Base-by-base conservation (phyloP, 805 yeast species). In the Pichia scutulata region DNA sequence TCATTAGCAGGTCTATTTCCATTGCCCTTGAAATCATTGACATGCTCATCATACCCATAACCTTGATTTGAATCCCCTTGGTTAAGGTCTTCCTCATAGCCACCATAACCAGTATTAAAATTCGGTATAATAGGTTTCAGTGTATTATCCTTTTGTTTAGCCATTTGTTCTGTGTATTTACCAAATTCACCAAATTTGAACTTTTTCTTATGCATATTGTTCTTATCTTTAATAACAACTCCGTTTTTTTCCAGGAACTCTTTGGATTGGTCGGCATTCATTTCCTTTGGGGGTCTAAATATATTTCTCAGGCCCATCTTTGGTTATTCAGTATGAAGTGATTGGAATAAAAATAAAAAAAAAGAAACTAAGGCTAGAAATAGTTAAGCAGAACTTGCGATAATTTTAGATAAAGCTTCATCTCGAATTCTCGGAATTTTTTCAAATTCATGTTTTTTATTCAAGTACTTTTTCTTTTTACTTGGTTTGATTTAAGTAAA, bases 281-380 rank as follows among this genome's bases (percentile, higher is more conserved):
- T 70, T 58, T 77, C 81, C 47, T 72, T 69, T 14, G 78, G 78
- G 19, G 80, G 73, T 50, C 69, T 77, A 60, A 76, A 77, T 44
- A 75, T 63, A 43, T 70, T 73, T 58, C 71, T 76, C 48, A 76
- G 54, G 16, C 81, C 81, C 82, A 76, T 77, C 7, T 14, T 43
- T 26, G 46, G 3, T 6, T 33, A n/a, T 33, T 16, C 37, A 16
- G 19, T 16, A 4, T 33, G 19, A 16, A 7, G 10, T n/a, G 5
- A n/a, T 33, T 33, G 10, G 16, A 33, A 33, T n/a, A 8, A 14
- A n/a, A 33, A n/a, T 16, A 33, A 30, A 3, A 18, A 16, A 33
- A 16, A 33, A 16, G 37, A n/a, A 33, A 28, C n/a, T 13, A 13
- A 10, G 1, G 12, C 33, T 13, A 28, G n/a, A 28, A 7, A 16